These are phyloP conservation scores for Spiromastix sp. DNA, from an alignment of 2,329 filamentous ascomycete genomes.

Conservation along the genomic window DNA sequence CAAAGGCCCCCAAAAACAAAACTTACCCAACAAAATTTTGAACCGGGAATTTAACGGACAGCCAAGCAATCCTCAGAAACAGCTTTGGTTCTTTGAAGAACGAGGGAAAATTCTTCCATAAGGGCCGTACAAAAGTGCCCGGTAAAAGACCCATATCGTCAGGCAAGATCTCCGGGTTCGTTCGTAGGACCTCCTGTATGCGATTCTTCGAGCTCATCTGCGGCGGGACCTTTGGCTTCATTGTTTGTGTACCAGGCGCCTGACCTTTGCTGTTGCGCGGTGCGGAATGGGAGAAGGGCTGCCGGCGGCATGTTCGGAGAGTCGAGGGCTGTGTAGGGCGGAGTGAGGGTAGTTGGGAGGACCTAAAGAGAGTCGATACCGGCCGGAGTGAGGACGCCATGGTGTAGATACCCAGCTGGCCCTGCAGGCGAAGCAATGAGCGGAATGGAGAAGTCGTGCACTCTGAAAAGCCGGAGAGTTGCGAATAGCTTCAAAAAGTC, in stretches of 20 bases:
- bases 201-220: constrained; percentile 31
- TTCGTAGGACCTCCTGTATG: constrained; percentile 17
- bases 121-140: constrained; percentile 30
- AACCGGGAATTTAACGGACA: constrained; percentile 24
- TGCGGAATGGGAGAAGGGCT: constrained; percentile 25
- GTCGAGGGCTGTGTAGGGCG: constrained; percentile 8
- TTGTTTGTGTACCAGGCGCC: constrained; percentile 5
- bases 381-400: constrained; percentile 1
- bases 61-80: constrained; percentile 30
- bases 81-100: constrained; percentile 27
- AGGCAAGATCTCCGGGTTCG: constrained; percentile 24
- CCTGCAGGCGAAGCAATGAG: neutral
- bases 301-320: constrained; percentile 18
- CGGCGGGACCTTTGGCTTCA: constrained; percentile 20
- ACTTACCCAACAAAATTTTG: constrained; percentile 27
- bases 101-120: constrained; percentile 30
- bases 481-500: no score
- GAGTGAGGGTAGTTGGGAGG: constrained; percentile 10
- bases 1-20: neutral
- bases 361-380: constrained; percentile 13
- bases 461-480: no score
- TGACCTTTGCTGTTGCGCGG: constrained; percentile 13
- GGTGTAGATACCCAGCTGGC: neutral
- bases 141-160: constrained; percentile 38
- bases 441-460: no score